Evolutionary conservation across 371 early-diverging fungal species (phyloP), one percentile per base, ranked within the genome.

Genomic region (Encephalitozoon romaleae): DNA sequence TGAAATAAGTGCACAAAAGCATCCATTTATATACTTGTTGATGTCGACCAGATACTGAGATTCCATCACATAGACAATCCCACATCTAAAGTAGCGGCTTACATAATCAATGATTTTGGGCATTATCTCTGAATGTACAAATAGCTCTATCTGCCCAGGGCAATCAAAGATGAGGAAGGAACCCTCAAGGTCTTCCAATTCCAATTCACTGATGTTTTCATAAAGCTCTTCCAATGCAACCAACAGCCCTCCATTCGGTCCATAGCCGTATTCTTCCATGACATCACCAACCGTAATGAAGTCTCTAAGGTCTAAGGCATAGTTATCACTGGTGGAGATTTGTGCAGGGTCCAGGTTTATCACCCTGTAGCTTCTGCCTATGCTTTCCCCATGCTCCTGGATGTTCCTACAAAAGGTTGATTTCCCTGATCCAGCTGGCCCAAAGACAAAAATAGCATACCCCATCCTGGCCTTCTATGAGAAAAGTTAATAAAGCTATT

Each of bases 111-210:
- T 89, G 43, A 95, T 69, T 12, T 88, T 87, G 54, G 88, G 87
- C 91, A 97, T 93, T 65, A 94, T 90, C 15, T 91, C 90, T 49
- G 92, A 91, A 83, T 96, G 96, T n/a, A 96, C 94, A 85, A 96
- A 99, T 45, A 97, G 87, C 84, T 98, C 98, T 68, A 97, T 94
- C 85, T 97, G 96, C 0, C 99, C 98, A n/a, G 99, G 99, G 79
- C 96, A 96, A 84, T 98, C 99, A 73, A 97, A 89, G 47, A 98
- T 90, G 65, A 96, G 85, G 79, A 93, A 96, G 72, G 94, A 94
- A 79, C 94, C 94, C 52, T 92, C 91, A 77, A 89, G 93, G 67
- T 89, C 88, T 81, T 93, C 92, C 55, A 94, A 91, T 83, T 94
- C 93, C 8, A 95, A 84, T 92, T 95, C 95, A 82, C 94, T 94